Evolutionary conservation across 345 rosid genomes (phyloP).

Genomic region (Heritiera littoralis): DNA sequence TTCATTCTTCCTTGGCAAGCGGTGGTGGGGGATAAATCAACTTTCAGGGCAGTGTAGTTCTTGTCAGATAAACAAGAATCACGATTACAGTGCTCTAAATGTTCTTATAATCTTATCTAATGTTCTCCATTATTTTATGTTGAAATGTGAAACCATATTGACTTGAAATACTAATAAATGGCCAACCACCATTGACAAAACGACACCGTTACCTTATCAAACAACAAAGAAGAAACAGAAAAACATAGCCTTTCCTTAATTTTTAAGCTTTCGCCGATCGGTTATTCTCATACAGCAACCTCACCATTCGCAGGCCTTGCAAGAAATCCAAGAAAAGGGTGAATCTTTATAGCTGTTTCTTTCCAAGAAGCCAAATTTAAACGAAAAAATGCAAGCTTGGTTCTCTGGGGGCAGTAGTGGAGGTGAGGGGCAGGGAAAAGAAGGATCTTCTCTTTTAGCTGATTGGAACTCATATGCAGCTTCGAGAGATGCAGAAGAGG

Average conservation of each 20-base stretch:
- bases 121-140: too few species aligned
- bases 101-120: too few species aligned
- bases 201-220: neutral
- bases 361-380: neutral
- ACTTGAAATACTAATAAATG: neutral
- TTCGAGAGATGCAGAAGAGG: slow-evolving; percentile 48
- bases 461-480: slow-evolving; percentile 88
- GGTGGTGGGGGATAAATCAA: too few species aligned
- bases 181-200: neutral
- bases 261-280: neutral
- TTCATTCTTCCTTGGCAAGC: too few species aligned
- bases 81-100: too few species aligned
- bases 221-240: neutral
- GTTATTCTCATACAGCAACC: neutral
- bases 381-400: slow-evolving; percentile 54
- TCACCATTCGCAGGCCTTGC: neutral
- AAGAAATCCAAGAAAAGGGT: neutral
- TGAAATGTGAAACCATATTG: too few species aligned
- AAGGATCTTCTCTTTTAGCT: slow-evolving; percentile 57
- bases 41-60: too few species aligned
- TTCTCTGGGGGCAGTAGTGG: slow-evolving; percentile 47
- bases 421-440: slow-evolving; percentile 36
- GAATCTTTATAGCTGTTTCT: neutral
- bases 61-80: too few species aligned
- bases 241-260: neutral